Base-by-base conservation (phyloP, 2,329 filamentous ascomycete species). In the Calonectria pteridis region DNA sequence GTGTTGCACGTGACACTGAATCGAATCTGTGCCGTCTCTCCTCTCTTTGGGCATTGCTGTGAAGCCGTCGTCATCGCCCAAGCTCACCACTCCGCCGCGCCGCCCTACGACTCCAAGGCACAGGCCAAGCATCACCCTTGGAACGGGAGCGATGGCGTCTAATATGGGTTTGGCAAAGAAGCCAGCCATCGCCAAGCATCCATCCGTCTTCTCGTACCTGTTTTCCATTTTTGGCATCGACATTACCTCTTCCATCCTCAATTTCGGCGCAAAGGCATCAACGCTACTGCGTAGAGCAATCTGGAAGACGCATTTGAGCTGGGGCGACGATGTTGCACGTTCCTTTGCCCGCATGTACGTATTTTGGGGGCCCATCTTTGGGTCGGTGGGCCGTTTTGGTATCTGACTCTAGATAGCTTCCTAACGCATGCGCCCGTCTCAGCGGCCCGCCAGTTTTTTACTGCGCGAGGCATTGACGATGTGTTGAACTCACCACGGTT, bases 211-310 rank as follows among this genome's bases (percentile, higher is more conserved):
- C 35, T 62, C 55, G 11, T 37, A 62, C 26, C n/a, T 62, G 26
- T 62, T 62, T 62, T 62, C 55, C 35, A 9, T 62, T 20, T 62
- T 62, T n/a, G 55, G 55, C 55, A 11, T 62, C 26, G 55, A 62
- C 10, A 26, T 40, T 23, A 16, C 55, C 23, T 40, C 55, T 10
- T 40, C 26, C n/a, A 14, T 62, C 55, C 28, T 62, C 33, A 40
- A 40, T 4, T 28, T 62, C 9, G 35, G 55, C 33, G 29, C 59
- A 14, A 46, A 64, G 14, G 20, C 40, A 14, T 64, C 59, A 5
- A 64, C 59, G 3, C 13, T 64, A 11, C 13, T 64, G 35, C 59
- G 59, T 31, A 46, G 59, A n/a, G 59, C 40, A 64, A 43, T 23
- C 26, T 64, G 40, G 16, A 64, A 49, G 28, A 49, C 59, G 5